Conservation (phyloP, 352 stramenopile species). For the Globisporangium parvum region DNA sequence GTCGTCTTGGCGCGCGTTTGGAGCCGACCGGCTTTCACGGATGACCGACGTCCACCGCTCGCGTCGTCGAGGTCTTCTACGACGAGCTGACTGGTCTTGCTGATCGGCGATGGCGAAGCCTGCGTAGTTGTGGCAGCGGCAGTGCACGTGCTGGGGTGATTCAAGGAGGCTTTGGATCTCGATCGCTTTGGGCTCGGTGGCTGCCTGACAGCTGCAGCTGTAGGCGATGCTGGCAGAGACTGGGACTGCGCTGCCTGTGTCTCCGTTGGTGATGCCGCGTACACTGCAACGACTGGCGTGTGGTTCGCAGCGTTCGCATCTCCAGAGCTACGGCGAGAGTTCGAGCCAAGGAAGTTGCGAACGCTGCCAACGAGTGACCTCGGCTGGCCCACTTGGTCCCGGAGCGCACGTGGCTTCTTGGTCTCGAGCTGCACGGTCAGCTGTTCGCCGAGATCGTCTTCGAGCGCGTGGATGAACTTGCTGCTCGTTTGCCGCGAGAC, state of each 20-base stretch:
- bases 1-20: too few species aligned
- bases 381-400: not conserved
- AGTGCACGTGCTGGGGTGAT: not conserved
- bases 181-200: not conserved
- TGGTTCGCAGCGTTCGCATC: not conserved
- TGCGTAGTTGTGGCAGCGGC: not conserved
- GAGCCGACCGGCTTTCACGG: not conserved
- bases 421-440: conserved; percentile 4
- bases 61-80: conserved; percentile 11
- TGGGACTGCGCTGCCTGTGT: not conserved
- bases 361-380: not conserved
- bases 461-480: conserved; percentile 19
- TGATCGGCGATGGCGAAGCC: too few species aligned
- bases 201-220: not conserved
- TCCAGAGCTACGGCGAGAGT: not conserved
- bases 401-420: not conserved
- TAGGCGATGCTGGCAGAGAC: not conserved
- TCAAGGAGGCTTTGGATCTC: not conserved
- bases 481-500: conserved; percentile 20
- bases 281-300: not conserved
- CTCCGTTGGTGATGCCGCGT: not conserved
- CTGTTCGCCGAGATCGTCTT: conserved; percentile 24
- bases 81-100: conserved; percentile 1
- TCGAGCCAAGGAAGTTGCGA: not conserved
- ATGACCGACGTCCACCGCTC: conserved; percentile 2